These are phyloP conservation scores for Arthrobotrys conoides DNA, from an alignment of 2,329 filamentous ascomycete genomes.

Conservation along the genomic window DNA sequence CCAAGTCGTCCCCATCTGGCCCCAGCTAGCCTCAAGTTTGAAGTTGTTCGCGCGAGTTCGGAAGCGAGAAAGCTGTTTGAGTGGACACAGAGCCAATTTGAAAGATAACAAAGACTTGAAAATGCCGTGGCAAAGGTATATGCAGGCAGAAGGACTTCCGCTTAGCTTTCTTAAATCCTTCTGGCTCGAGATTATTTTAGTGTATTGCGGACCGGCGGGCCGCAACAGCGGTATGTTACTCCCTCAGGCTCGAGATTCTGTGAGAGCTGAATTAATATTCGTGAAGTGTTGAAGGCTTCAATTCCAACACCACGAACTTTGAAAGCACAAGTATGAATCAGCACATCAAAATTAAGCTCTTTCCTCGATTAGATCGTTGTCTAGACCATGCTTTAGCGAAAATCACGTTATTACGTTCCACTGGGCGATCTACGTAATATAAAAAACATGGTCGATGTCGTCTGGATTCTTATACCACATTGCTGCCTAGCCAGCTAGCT, in stretches of 20 bases:
- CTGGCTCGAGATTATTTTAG: neutral
- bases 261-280: neutral
- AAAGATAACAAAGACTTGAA: slow-evolving; percentile 27
- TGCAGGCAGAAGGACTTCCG: slow-evolving; percentile 25
- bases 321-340: neutral
- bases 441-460: slow-evolving; percentile 54
- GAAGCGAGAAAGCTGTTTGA: slow-evolving; percentile 24
- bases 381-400: slow-evolving; percentile 45
- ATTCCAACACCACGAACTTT: slow-evolving; percentile 1
- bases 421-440: slow-evolving; percentile 39
- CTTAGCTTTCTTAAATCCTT: slow-evolving; percentile 26
- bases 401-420: slow-evolving; percentile 52
- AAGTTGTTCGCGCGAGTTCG: slow-evolving; percentile 21
- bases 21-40: slow-evolving; percentile 13
- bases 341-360: slow-evolving; percentile 12
- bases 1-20: neutral
- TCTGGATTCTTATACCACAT: slow-evolving; percentile 27
- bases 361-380: slow-evolving; percentile 27
- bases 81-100: slow-evolving; percentile 25
- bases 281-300: slow-evolving; percentile 20
- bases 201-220: slow-evolving; percentile 39
- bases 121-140: slow-evolving; percentile 11
- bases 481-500: slow-evolving; percentile 54
- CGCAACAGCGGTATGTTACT: slow-evolving; percentile 3
- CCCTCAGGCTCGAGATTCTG: neutral